A percentile compares a stretch with the other conserved stretches of the same genome.
Evolutionary conservation across 129 eudicot species (phyloP).

Genomic region (Gnaphalium uliginosum): DNA sequence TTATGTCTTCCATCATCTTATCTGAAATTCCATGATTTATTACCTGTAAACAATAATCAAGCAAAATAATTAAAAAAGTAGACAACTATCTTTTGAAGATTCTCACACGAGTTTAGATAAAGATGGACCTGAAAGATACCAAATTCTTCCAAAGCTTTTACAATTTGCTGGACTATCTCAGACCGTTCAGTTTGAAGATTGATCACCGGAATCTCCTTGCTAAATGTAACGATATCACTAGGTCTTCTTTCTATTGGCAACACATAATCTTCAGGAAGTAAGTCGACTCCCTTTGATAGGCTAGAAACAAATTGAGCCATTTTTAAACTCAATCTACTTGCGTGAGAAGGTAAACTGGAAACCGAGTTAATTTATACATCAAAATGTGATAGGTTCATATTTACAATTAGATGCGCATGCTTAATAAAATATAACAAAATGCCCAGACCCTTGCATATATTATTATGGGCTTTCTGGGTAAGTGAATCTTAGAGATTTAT

Average conservation of each 20-base stretch:
- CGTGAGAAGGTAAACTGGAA: too few relatives aligned
- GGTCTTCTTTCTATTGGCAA: conserved; percentile 45
- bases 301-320: conserved; percentile 36
- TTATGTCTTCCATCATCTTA: background rate
- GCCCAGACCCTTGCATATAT: too few relatives aligned
- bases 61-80: background rate
- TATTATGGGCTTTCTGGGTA: too few relatives aligned
- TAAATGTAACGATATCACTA: conserved; percentile 20
- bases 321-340: too few relatives aligned
- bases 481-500: too few relatives aligned
- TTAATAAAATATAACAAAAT: too few relatives aligned
- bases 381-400: too few relatives aligned
- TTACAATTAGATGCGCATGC: too few relatives aligned
- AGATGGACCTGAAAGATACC: conserved; percentile 44
- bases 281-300: conserved; percentile 35
- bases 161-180: conserved; percentile 25
- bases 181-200: conserved; percentile 30
- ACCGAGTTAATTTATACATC: background rate
- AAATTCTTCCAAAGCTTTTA: conserved; percentile 36
- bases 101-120: background rate
- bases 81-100: background rate
- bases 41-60: conserved; percentile 27
- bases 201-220: conserved; percentile 39
- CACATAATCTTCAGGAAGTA: conserved; percentile 37
- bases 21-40: conserved; percentile 40